phyloP scores from a whole-genome alignment of 768 basidiomycete genomes.

The Leccinum pellstonianum region DNA sequence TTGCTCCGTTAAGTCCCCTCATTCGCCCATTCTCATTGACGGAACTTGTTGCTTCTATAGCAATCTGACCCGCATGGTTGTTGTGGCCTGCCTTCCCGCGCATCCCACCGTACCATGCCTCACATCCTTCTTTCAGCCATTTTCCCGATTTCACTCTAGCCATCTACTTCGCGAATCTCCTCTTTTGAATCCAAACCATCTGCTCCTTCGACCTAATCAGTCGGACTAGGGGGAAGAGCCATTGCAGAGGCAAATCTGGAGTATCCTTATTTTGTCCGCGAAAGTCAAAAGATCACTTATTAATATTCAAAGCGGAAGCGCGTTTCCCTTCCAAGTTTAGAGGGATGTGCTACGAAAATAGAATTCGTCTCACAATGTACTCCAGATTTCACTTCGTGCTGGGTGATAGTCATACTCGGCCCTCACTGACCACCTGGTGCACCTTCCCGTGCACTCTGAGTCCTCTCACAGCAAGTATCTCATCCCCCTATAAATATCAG shows the following conservation, averaged over 20 bases:
- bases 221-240: not conserved
- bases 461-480: not conserved
- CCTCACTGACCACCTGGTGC: not conserved
- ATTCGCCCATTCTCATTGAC: not conserved
- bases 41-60: not conserved
- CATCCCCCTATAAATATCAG: slow-evolving; percentile 7
- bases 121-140: not conserved
- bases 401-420: not conserved
- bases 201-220: not conserved
- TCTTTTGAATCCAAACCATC: not conserved
- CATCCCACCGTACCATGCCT: not conserved
- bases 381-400: not conserved
- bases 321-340: not conserved
- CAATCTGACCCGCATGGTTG: not conserved
- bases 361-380: not conserved
- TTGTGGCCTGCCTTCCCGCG: not conserved
- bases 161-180: not conserved
- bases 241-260: not conserved
- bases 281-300: not conserved
- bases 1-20: not conserved
- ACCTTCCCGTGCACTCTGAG: not conserved
- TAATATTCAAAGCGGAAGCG: not conserved
- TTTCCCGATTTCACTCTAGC: not conserved
- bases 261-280: not conserved
- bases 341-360: not conserved